Percentiles rank a stretch among this genome's conserved stretches.
Evolutionary conservation across 306 rosid species (phyloP).

Genomic region (Acacia melanoxylon): DNA sequence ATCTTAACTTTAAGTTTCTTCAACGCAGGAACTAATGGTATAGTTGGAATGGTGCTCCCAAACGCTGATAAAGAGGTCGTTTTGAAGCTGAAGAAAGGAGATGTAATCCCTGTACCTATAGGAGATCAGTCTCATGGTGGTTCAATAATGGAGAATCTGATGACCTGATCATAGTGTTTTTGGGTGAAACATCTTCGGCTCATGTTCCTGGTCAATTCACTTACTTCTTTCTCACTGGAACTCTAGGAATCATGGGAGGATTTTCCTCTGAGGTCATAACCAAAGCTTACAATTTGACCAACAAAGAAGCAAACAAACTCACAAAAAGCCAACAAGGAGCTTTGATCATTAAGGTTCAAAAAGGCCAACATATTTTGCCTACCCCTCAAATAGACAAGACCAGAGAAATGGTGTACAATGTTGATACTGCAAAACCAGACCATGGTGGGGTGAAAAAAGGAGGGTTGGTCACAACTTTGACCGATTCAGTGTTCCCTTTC

Average conservation of each 20-base stretch:
- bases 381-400: conserved; percentile 10
- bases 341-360: conserved; percentile 29
- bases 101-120: conserved; percentile 37
- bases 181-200: conserved; percentile 41
- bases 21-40: conserved; percentile 38
- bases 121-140: conserved; percentile 61
- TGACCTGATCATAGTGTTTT: conserved; percentile 28
- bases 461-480: conserved; percentile 22
- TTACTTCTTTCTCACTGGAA: conserved; percentile 38
- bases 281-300: conserved; percentile 22
- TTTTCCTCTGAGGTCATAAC: conserved; percentile 39
- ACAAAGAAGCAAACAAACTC: conserved; percentile 28
- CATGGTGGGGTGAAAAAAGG: background rate
- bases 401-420: conserved; percentile 30
- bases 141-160: conserved; percentile 45
- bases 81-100: conserved; percentile 43
- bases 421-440: conserved; percentile 21
- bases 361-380: conserved; percentile 21
- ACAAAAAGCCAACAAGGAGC: conserved; percentile 40
- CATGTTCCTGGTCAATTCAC: conserved; percentile 38
- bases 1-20: background rate
- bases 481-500: conserved; percentile 35
- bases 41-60: conserved; percentile 43
- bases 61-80: conserved; percentile 36
- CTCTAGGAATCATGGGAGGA: conserved; percentile 36